A percentile compares a stretch with the other conserved stretches of the same genome.
Evolutionary conservation across 2,329 filamentous ascomycete genomes (phyloP).

Genomic region (Alternaria triticina): DNA sequence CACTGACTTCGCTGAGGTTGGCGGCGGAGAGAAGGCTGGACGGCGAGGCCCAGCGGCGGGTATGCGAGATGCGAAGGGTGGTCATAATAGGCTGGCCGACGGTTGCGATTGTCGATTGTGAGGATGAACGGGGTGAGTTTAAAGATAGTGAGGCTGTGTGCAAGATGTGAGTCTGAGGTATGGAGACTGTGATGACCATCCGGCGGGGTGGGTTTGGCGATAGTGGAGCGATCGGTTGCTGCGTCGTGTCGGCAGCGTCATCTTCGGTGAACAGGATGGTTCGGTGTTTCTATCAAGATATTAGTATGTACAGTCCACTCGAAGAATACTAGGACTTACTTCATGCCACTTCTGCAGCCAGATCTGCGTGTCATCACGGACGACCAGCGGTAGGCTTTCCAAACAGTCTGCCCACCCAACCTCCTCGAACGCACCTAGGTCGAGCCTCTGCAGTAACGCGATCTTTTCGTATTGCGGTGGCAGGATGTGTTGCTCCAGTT

Average conservation of each 20-base stretch:
- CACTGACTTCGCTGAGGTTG: conserved; percentile 38
- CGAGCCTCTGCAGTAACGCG: conserved; percentile 60
- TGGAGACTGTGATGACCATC: conserved; percentile 87
- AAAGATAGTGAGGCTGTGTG: conserved; percentile 76
- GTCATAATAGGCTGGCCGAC: conserved; percentile 71
- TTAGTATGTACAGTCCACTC: conserved; percentile 17
- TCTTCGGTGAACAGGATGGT: conserved; percentile 27
- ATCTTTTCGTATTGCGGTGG: conserved; percentile 61
- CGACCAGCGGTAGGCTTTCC: conserved; percentile 55
- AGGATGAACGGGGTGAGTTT: conserved; percentile 40
- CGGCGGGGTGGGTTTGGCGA: conserved; percentile 58
- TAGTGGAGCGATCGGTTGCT: conserved; percentile 25
- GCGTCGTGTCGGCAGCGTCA: not conserved
- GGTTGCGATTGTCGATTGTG: conserved; percentile 52
- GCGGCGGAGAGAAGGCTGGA: conserved; percentile 30
- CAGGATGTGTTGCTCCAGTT: conserved; percentile 54
- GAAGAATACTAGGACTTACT: conserved; percentile 42
- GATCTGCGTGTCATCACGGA: conserved; percentile 52
- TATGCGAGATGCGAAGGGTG: conserved; percentile 64
- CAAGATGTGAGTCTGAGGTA: conserved; percentile 81
- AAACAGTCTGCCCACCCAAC: conserved; percentile 62
- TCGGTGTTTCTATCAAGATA: conserved; percentile 28
- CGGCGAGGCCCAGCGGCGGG: conserved; percentile 58
- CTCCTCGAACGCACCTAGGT: conserved; percentile 58
- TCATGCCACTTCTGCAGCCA: conserved; percentile 66